These are phyloP conservation scores for Penicillium decumbens DNA, from an alignment of 2,329 filamentous ascomycete species.

Conservation along the genomic window DNA sequence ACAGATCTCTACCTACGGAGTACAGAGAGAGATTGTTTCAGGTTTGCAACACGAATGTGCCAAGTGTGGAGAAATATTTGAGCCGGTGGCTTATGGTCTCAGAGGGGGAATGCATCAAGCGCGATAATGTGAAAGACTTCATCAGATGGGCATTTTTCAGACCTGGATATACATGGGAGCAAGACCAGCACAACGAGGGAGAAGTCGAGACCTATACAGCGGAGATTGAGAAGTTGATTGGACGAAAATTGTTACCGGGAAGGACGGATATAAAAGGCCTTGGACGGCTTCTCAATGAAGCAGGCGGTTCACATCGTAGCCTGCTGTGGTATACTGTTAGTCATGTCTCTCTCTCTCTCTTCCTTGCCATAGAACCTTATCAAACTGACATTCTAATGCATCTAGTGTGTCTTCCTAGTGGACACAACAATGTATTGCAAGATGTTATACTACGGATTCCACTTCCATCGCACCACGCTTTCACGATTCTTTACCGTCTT, in stretches of 20 bases:
- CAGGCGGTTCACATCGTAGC: constrained; percentile 49
- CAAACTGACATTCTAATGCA: not conserved
- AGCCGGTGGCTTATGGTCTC: constrained; percentile 64
- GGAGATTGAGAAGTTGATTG: constrained; percentile 52
- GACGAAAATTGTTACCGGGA: constrained; percentile 51
- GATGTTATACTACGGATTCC: constrained; percentile 45
- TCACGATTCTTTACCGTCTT: constrained; percentile 50
- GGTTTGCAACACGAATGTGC: not conserved
- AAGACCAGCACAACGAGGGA: constrained; percentile 42
- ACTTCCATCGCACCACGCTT: constrained; percentile 47
- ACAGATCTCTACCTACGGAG: constrained; percentile 41
- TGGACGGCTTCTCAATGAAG: constrained; percentile 61
- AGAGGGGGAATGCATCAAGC: constrained; percentile 52
- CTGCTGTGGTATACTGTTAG: constrained; percentile 36
- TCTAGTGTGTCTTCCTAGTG: constrained; percentile 10
- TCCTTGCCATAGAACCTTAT: not conserved
- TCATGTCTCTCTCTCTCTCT: constrained; percentile 1
- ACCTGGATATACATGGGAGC: not conserved
- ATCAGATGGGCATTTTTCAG: constrained; percentile 62
- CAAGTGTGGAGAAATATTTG: constrained; percentile 51
- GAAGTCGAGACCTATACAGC: constrained; percentile 55
- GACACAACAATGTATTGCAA: constrained; percentile 8
- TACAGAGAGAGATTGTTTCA: constrained; percentile 56
- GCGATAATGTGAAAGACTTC: constrained; percentile 66
- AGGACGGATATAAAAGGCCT: constrained; percentile 54